Percentiles rank a stretch among this genome's conserved stretches.
phyloP scores from a whole-genome alignment of 2,329 filamentous ascomycete species.

The Talaromyces rugulosus region DNA sequence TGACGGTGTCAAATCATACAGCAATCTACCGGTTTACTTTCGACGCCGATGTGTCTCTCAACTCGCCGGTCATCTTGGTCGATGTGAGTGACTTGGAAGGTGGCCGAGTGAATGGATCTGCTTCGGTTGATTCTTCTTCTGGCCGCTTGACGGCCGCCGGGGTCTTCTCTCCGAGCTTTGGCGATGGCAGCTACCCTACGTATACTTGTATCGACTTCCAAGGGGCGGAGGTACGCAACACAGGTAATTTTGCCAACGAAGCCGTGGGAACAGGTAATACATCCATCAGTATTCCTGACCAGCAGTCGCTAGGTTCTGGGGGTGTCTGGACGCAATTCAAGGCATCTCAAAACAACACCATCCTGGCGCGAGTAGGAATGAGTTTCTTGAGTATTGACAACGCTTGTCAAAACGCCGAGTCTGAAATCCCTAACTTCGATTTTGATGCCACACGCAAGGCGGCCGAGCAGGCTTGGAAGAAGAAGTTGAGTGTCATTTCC shows the following conservation, averaged over 20 bases:
- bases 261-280: too few species aligned
- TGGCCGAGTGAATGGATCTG: background rate
- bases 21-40: too few species aligned
- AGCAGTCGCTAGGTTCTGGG: background rate
- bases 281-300: background rate
- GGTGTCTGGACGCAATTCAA: conserved; percentile 19
- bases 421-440: background rate
- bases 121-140: background rate
- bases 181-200: background rate
- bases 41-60: background rate
- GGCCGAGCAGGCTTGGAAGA: too few species aligned
- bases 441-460: too few species aligned
- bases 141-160: background rate
- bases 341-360: conserved; percentile 13
- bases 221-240: background rate
- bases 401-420: background rate
- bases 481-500: too few species aligned
- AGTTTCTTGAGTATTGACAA: background rate
- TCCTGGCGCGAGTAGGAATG: background rate
- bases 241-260: too few species aligned
- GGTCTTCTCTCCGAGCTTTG: background rate
- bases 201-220: background rate
- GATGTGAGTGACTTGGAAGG: background rate
- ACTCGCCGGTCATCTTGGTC: background rate
- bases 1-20: too few species aligned